Evolutionary conservation across 1,284 basidiomycete genomes (phyloP), one percentile per base, ranked within the genome.

Genomic region (Sparassis latifolia): DNA sequence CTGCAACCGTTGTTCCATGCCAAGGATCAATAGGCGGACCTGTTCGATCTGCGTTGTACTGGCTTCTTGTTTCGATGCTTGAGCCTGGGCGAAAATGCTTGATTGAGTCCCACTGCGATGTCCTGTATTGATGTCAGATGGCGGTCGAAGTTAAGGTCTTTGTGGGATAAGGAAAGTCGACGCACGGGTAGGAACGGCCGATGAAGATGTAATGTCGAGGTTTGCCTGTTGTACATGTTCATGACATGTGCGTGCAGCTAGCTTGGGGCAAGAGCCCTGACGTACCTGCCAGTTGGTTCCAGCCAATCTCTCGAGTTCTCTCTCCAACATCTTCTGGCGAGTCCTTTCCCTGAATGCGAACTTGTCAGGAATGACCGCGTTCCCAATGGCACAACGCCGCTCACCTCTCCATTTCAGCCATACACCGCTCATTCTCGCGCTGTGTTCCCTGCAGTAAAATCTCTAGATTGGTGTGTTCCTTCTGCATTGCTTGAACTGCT

Each of bases 231-330:
- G 20, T 20, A 20, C 20, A 20, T 20, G 20, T 20, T 20, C 20
- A 20, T 20, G 20, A 20, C 20, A 20, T 20, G 20, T 20, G 20
- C 20, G 20, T 1, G 20, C 20, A 20, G 20, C 20, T 20, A 20
- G 20, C 20, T 20, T 20, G 20, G 20, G 20, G 20, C 20, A 20
- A 20, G 20, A 20, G 20, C 20, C 20, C 20, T 20, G 20, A 20
- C 20, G 10, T 42, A 74, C 84, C 78, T 87, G 84, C 86, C 87
- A 89, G 58, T 88, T 84, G 49, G 83, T 79, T 0, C 86, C 86
- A 1, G 78, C 82, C 28, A 88, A 65, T 54, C 76, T 82, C 6
- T 77, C 69, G n/a, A 89, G 63, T 48, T 85, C 82, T 42, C 79
- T 74, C 61, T 89, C 87, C 29, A 89, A 75, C 68, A 79, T 72